These are phyloP conservation scores for Fusarium equiseti DNA, from an alignment of 2,329 filamentous ascomycete genomes.

Conservation along the genomic window DNA sequence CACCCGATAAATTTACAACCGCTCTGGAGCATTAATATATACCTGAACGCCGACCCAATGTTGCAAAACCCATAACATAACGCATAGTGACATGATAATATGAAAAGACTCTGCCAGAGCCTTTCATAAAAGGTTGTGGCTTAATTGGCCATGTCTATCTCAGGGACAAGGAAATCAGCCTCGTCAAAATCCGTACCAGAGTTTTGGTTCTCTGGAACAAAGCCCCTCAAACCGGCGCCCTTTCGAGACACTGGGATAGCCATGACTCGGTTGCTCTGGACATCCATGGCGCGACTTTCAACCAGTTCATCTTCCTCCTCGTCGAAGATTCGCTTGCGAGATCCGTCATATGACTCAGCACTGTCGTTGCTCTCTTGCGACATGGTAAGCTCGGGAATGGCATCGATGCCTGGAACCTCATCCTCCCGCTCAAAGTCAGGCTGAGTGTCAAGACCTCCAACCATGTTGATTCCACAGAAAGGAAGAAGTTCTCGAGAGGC, in stretches of 20 bases:
- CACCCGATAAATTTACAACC: constrained; percentile 29
- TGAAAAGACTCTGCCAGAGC: not conserved
- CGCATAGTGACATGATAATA: constrained; percentile 21
- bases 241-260: constrained; percentile 60
- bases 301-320: constrained; percentile 56
- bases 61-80: constrained; percentile 23
- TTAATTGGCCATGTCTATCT: constrained; percentile 54
- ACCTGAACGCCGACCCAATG: constrained; percentile 42
- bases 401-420: constrained; percentile 53
- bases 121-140: not conserved
- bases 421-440: constrained; percentile 54
- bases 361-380: constrained; percentile 69
- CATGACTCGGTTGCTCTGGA: constrained; percentile 59
- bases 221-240: constrained; percentile 31
- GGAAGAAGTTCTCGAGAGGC: constrained; percentile 75
- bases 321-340: constrained; percentile 64
- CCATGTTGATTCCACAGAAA: constrained; percentile 83
- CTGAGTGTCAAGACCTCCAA: constrained; percentile 76
- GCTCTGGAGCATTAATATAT: constrained; percentile 41
- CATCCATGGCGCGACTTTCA: constrained; percentile 55
- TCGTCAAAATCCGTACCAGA: constrained; percentile 73
- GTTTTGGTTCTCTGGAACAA: constrained; percentile 62
- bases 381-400: constrained; percentile 63
- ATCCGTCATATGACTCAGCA: constrained; percentile 45
- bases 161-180: constrained; percentile 71